Percentiles rank a stretch among this genome's conserved stretches.
phyloP scores from a whole-genome alignment of 163 green algal genomes.

The Scenedesmus sp. region DNA sequence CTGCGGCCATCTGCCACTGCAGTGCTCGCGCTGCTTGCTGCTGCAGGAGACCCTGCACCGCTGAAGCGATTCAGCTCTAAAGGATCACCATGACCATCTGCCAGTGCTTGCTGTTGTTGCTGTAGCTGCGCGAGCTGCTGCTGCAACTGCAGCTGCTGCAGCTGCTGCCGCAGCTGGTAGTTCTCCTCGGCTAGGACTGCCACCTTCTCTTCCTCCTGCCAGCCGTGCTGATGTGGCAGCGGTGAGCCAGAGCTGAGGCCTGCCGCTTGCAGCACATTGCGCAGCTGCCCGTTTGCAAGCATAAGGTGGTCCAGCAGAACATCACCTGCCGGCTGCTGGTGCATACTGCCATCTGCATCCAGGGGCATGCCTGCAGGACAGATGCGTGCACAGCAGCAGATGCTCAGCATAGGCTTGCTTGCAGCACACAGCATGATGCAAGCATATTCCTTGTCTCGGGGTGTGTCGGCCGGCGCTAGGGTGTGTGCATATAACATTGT shows the following conservation, averaged over 20 bases:
- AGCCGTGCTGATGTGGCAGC: neutral
- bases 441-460: no score
- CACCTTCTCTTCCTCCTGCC: conserved; percentile 23
- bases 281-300: conserved; percentile 40
- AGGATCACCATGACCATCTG: neutral
- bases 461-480: no score
- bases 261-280: conserved; percentile 5
- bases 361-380: neutral
- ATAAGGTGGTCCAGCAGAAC: conserved; percentile 25
- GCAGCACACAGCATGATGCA: neutral
- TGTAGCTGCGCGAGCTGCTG: conserved; percentile 39
- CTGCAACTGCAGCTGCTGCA: conserved; percentile 33
- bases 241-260: neutral
- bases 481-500: no score
- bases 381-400: neutral
- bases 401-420: neutral
- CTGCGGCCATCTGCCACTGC: neutral
- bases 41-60: neutral
- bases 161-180: conserved; percentile 42
- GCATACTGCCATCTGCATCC: neutral
- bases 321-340: conserved; percentile 8
- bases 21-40: neutral
- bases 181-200: conserved; percentile 43
- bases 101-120: neutral
- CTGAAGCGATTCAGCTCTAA: conserved; percentile 29